Evolutionary conservation across 2,329 filamentous ascomycete species (phyloP), one percentile per base, ranked within the genome.

Genomic region (Rutstroemia sp.): DNA sequence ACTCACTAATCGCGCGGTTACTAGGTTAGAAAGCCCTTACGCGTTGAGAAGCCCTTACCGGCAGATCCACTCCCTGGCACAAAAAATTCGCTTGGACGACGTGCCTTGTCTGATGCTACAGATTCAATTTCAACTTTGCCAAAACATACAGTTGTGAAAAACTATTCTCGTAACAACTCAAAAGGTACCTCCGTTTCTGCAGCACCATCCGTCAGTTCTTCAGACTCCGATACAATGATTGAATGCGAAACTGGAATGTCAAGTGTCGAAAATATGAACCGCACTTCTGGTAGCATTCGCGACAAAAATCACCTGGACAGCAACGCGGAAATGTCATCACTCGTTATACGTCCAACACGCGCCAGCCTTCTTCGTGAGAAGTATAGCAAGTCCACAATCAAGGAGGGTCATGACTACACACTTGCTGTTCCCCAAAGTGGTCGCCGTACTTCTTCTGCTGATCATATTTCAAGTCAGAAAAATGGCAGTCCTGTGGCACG

Each of bases 21-120:
- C 23, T 36, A 34, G 21, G 16, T 14, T 34, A 21, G n/a, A 38
- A 51, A 19, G 34, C 27, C 34, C 27, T 38, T 16, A 4, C 39
- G 21, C 16, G 17, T 54, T 34, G 48, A 54, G 14, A 54, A 49
- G 17, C 16, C 30, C 30, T 54, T 54, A 12, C 44, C 52, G 16
- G 34, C 45, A 4, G 40, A 42, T 19, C 39, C 53, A 25, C 21
- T 55, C 44, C 34, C 36, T 19, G 46, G 46, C 38, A 10, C 42
- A 2, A 27, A 21, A 38, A 36, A 38, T 5, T 50, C 53, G 4
- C 53, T 45, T 16, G 53, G 49, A 25, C 46, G 38, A 30, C 53
- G 30, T 10, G 40, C 25, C 27, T 51, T 51, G n/a, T 38, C 51
- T 36, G 38, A 45, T n/a, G 53, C 53, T 16, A 55, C 46, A 12